Conservation (phyloP, 768 basidiomycete genomes). For the Chalciporus sphaerocephalus region DNA sequence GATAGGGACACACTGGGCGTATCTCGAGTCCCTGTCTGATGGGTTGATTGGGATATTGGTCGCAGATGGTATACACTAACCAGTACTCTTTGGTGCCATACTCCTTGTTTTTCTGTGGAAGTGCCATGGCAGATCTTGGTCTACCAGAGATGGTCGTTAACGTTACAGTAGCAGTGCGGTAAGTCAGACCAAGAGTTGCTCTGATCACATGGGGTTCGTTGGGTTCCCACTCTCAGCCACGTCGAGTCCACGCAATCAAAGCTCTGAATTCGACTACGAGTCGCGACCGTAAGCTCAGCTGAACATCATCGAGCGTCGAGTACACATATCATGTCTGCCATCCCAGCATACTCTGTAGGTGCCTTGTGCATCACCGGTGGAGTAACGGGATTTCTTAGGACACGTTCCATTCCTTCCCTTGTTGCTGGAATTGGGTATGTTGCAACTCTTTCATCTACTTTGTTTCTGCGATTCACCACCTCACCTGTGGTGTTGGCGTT, state of each 20-base stretch:
- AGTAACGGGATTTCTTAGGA: conserved; percentile 63
- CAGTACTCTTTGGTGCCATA: conserved; percentile 69
- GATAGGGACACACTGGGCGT: conserved; percentile 48
- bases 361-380: conserved; percentile 75
- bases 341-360: conserved; percentile 77
- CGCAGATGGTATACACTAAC: conserved; percentile 33
- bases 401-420: conserved; percentile 75
- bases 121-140: conserved; percentile 22
- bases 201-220: conserved; percentile 20
- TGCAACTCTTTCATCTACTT: background rate
- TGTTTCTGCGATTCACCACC: background rate
- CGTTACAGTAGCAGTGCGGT: too few species aligned
- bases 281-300: conserved; percentile 27
- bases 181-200: background rate
- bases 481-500: conserved; percentile 56
- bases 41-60: background rate
- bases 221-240: too few species aligned
- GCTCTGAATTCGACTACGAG: too few species aligned
- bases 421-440: conserved; percentile 77
- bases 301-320: conserved; percentile 1
- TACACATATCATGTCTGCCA: conserved; percentile 52
- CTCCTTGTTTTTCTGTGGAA: conserved; percentile 64
- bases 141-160: too few species aligned
- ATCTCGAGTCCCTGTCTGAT: conserved; percentile 59
- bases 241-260: too few species aligned